Percentiles rank a stretch among this genome's conserved stretches.
phyloP scores from a whole-genome alignment of 495 filamentous ascomycete genomes.

The Penicillium crystallinum region DNA sequence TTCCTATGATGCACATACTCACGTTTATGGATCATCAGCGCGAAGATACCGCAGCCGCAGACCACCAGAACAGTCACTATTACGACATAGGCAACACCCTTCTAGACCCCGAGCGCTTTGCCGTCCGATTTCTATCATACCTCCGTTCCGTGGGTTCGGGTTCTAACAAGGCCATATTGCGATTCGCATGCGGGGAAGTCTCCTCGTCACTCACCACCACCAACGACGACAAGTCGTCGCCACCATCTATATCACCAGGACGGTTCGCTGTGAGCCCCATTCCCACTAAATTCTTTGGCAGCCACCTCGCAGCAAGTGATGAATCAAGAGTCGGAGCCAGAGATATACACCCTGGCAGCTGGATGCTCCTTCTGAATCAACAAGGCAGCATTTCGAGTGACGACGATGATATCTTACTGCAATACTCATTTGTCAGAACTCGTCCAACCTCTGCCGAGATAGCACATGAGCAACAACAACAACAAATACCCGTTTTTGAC shows the following conservation, averaged over 20 bases:
- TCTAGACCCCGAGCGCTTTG: conserved; percentile 9
- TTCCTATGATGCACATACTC: conserved; percentile 9
- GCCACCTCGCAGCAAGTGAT: neutral
- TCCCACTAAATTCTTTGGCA: conserved; percentile 7
- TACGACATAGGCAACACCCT: conserved; percentile 8
- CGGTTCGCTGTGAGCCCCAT: conserved; percentile 7
- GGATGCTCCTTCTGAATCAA: conserved; percentile 13
- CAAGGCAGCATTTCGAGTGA: neutral
- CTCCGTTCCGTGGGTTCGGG: conserved; percentile 10
- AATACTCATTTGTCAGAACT: conserved; percentile 14
- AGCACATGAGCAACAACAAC: conserved; percentile 2
- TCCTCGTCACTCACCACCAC: conserved; percentile 3
- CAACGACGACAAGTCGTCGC: neutral
- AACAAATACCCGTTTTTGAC: neutral
- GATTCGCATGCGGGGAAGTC: conserved; percentile 7
- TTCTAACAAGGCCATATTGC: conserved; percentile 16
- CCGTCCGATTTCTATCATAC: conserved; percentile 14
- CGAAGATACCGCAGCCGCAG: no score
- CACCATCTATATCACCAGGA: neutral
- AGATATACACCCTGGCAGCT: conserved; percentile 13
- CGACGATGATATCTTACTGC: conserved; percentile 6
- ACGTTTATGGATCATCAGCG: no score
- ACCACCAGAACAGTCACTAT: neutral
- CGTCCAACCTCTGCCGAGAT: neutral
- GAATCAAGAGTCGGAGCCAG: conserved; percentile 7